Conservation (phyloP, 139 green algal species). For the Choricystis sp. region DNA sequence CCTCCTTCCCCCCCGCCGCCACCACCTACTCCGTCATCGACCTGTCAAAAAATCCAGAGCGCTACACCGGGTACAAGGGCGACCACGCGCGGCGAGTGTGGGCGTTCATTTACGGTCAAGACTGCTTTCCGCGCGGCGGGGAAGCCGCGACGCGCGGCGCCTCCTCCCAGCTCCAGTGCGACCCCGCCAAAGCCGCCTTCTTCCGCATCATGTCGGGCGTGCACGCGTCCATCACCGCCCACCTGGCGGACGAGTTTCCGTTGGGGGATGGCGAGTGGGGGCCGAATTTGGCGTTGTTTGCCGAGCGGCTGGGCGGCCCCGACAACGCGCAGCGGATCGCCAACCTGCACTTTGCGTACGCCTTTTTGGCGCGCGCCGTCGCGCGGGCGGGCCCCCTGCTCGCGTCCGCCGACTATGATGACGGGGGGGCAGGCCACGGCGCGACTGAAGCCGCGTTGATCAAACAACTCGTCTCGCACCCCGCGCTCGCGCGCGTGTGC, state of each 20-base stretch:
- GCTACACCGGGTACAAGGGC: conserved; percentile 79
- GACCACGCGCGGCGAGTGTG: conserved; percentile 81
- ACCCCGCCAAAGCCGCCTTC: conserved; percentile 61
- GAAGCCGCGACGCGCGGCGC: neutral
- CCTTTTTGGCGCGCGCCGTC: conserved; percentile 77
- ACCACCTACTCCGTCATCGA: conserved; percentile 90
- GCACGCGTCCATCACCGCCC: conserved; percentile 81
- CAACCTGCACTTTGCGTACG: conserved; percentile 93
- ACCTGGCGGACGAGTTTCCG: conserved; percentile 65
- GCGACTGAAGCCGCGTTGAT: neutral
- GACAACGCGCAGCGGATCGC: conserved; percentile 30
- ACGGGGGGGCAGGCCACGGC: neutral
- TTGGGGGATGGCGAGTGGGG: conserved; percentile 45
- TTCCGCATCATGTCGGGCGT: conserved; percentile 72
- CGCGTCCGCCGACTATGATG: conserved; percentile 26
- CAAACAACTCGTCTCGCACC: neutral
- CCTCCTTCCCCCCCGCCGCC: conserved; percentile 24
- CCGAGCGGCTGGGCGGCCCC: conserved; percentile 34
- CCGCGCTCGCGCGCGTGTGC: neutral
- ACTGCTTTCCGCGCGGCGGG: conserved; percentile 44
- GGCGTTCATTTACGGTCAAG: conserved; percentile 79
- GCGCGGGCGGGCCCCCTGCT: conserved; percentile 60
- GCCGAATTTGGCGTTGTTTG: conserved; percentile 62
- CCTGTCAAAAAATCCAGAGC: conserved; percentile 78
- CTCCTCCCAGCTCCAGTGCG: conserved; percentile 11